Base-by-base conservation (phyloP, 2,329 filamentous ascomycete genomes). In the Aspergillus puulaauensis region DNA sequence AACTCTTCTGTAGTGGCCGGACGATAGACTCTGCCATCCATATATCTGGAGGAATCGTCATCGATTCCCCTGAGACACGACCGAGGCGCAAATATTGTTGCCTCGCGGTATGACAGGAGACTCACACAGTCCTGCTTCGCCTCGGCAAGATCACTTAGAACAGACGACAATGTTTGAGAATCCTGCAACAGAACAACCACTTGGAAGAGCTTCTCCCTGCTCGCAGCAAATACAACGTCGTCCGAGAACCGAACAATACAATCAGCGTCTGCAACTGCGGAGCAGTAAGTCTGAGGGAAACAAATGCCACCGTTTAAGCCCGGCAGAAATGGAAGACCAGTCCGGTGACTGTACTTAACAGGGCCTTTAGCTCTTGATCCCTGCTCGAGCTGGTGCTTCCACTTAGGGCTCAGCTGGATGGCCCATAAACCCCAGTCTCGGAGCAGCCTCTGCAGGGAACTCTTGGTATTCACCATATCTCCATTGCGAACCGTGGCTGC, bases 401-500 rank as follows among this genome's bases (percentile, higher is more conserved):
- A 72, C 2, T 57, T 51, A 7, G 74, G 73, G 27, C 74, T 44
- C 12, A 75, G 56, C 35, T 74, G 69, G 17, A 71, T 54, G 0
- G 68, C 31, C 70, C 70, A 75, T 21, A 76, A 61, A 21, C 64
- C 68, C 61, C 69, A 70, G 43, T 71, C 65, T 6, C 73, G 68
- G 3, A 74, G 17, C 40, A 72, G 67, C 7, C 67, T 66, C 23
- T 73, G 73, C 24, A 75, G 24, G 0, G 58, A 63, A 24, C 68
- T 62, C 1, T 58, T 56, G 50, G 73, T 69, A 6, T 63, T 75
- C 6, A 73, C 68, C 40, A 73, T 69, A 14, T 66, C 53, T 0
- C 72, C 74, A 45, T 76, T 76, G 11, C 61, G 60, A 27, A 76
- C 69, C 0, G 74, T 76, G 2, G 66, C 59, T 3, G 70, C 68